phyloP scores from a whole-genome alignment of 352 stramenopile species.

The Thalassiosira oceanica region DNA sequence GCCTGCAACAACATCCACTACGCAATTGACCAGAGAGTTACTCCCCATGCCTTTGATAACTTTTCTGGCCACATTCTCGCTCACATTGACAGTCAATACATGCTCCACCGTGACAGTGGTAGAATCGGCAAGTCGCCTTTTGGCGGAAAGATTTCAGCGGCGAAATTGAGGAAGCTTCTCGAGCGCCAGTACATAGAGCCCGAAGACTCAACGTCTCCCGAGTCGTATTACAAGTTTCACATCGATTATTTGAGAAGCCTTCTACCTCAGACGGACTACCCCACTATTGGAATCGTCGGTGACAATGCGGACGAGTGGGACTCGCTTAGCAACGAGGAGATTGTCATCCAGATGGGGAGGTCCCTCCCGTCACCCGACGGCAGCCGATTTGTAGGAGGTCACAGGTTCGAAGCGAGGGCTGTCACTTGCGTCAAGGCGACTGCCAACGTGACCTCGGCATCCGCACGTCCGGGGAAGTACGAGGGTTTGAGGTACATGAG shows the following conservation, averaged over 20 bases:
- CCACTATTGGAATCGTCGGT: not conserved
- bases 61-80: slow-evolving; percentile 23
- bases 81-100: slow-evolving; percentile 19
- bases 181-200: no score
- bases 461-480: no score
- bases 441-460: no score
- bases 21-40: slow-evolving; percentile 6
- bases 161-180: slow-evolving; percentile 1
- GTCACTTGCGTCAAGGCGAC: no score
- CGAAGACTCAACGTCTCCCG: no score
- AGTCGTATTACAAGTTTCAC: no score
- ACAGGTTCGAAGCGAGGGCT: not conserved
- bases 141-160: not conserved
- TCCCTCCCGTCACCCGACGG: not conserved
- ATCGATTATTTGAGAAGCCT: slow-evolving; percentile 8
- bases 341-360: not conserved
- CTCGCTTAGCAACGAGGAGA: no score
- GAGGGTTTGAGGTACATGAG: no score
- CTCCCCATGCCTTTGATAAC: slow-evolving; percentile 3
- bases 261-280: slow-evolving; percentile 9
- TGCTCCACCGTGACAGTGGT: slow-evolving; percentile 6
- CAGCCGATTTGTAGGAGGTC: not conserved
- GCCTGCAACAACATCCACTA: slow-evolving; percentile 15
- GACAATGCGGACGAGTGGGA: no score
- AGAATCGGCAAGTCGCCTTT: slow-evolving; percentile 11